Base-by-base conservation (phyloP, 371 early-diverging fungal genomes). In the Mortierella sp. region DNA sequence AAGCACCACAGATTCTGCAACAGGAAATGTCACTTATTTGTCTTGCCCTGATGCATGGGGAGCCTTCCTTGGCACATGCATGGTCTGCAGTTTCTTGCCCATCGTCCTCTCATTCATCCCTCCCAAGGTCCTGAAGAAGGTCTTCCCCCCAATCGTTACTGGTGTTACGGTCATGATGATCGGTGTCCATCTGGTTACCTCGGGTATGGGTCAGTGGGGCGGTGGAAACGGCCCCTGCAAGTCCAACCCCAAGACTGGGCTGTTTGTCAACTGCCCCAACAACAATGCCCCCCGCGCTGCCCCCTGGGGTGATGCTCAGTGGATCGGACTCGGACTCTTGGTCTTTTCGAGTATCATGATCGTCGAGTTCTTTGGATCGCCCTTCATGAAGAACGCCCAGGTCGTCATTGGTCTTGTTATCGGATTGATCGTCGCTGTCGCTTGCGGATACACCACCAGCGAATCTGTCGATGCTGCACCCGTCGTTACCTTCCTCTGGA, bases 351-450 rank as follows among this genome's bases (percentile, higher is more conserved):
- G 88, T 13, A 93, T 93, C 75, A 67, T 91, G 19, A 5, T 93
- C 9, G 87, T 93, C 39, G 93, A 93, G 79, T 87, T 89, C 70
- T 85, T 92, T 67, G 93, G 93, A 4, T 92, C 92, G 1, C 87
- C 92, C 2, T 91, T 91, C 68, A 90, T 93, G 92, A 89, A 89
- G 79, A 92, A 90, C 73, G 87, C 90, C 11, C 89, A 89, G 73
- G 89, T 93, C 41, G 88, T 93, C 6, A 79, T 93, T 71, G 93
- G 92, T 34, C 85, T 93, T 44, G 73, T 89, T 71, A 87, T 93
- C 4, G 93, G 93, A 19, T 87, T 87, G 73, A 87, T 92, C 76
- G 89, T 92, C 39, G 89, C 92, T 9, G 90, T 87, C 50, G 91
- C 91, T 0, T 79, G 87, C 29, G 92, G 93, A 11, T 91, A 92